These are phyloP conservation scores for Tylopilus sp. DNA, from an alignment of 768 basidiomycete genomes.

Conservation along the genomic window DNA sequence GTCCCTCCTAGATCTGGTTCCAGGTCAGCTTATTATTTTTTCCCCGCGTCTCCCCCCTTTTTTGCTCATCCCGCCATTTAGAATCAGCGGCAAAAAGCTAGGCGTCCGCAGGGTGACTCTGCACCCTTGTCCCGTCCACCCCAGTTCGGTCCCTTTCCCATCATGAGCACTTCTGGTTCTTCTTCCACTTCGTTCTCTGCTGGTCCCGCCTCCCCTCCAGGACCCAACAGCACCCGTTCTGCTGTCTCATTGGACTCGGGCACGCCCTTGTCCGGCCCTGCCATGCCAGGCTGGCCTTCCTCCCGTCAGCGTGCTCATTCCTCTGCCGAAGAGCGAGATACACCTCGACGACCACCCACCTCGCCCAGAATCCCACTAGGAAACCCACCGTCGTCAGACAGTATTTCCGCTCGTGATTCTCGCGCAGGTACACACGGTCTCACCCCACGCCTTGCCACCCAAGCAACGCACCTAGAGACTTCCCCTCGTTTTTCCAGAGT, in stretches of 20 bases:
- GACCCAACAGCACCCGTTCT: constrained; percentile 12
- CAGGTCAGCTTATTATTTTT: constrained; percentile 51
- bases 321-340: constrained; percentile 19
- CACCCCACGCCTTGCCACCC: constrained; percentile 8
- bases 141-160: constrained; percentile 62
- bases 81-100: constrained; percentile 88
- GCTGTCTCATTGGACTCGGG: constrained; percentile 34
- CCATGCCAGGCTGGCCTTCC: constrained; percentile 42
- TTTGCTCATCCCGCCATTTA: constrained; percentile 27
- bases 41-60: not conserved
- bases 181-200: constrained; percentile 18
- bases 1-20: constrained; percentile 72
- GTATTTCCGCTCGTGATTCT: constrained; percentile 9
- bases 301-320: constrained; percentile 11
- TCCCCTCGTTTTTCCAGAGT: constrained; percentile 27
- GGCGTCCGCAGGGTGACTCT: constrained; percentile 66
- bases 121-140: constrained; percentile 50
- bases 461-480: constrained; percentile 9
- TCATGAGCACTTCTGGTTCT: constrained; percentile 35
- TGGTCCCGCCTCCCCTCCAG: constrained; percentile 8
- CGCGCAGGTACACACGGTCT: constrained; percentile 9
- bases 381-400: constrained; percentile 7
- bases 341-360: constrained; percentile 7
- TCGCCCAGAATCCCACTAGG: constrained; percentile 8
- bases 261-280: constrained; percentile 50